Percentiles rank a stretch among this genome's conserved stretches.
These are phyloP conservation scores for Oryza australiensis DNA, from an alignment of 176 grass and related monocot genomes.

Conservation along the genomic window DNA sequence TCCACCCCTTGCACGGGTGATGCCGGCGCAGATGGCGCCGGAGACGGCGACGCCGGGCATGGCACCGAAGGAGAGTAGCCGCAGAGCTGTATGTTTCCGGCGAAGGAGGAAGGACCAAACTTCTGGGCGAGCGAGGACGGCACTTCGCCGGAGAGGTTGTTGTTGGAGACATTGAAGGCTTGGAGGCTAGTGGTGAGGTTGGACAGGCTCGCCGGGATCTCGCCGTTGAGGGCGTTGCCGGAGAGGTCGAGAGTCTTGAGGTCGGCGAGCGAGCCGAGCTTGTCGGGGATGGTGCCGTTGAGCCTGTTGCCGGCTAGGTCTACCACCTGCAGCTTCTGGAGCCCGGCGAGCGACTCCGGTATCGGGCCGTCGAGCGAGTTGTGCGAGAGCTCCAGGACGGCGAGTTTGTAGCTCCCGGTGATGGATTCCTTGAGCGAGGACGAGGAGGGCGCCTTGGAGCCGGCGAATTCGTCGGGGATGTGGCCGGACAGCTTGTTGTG, in stretches of 20 bases:
- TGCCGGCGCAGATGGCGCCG: background rate
- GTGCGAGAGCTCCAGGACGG: constrained; percentile 48
- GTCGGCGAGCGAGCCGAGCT: constrained; percentile 46
- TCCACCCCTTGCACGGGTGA: background rate
- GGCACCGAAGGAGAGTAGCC: constrained; percentile 53
- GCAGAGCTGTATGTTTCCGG: constrained; percentile 67
- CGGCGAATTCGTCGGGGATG: constrained; percentile 25
- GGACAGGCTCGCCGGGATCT: constrained; percentile 53
- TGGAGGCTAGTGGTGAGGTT: constrained; percentile 58
- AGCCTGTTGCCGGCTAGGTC: constrained; percentile 46
- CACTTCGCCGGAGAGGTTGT: constrained; percentile 63
- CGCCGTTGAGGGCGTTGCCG: constrained; percentile 46
- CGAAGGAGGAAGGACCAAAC: constrained; percentile 60
- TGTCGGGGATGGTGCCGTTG: constrained; percentile 46
- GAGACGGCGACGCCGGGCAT: constrained; percentile 39
- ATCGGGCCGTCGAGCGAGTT: constrained; percentile 43
- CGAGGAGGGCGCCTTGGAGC: background rate
- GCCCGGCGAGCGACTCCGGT: constrained; percentile 26
- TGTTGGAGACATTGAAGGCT: constrained; percentile 65
- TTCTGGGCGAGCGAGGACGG: constrained; percentile 47
- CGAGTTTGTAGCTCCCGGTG: constrained; percentile 47
- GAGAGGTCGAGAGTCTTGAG: constrained; percentile 73
- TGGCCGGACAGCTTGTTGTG: constrained; percentile 58
- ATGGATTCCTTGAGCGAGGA: constrained; percentile 28
- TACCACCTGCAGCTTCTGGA: constrained; percentile 52